Base-by-base conservation (phyloP, 2,329 filamentous ascomycete species). In the Penicillium frequentans region DNA sequence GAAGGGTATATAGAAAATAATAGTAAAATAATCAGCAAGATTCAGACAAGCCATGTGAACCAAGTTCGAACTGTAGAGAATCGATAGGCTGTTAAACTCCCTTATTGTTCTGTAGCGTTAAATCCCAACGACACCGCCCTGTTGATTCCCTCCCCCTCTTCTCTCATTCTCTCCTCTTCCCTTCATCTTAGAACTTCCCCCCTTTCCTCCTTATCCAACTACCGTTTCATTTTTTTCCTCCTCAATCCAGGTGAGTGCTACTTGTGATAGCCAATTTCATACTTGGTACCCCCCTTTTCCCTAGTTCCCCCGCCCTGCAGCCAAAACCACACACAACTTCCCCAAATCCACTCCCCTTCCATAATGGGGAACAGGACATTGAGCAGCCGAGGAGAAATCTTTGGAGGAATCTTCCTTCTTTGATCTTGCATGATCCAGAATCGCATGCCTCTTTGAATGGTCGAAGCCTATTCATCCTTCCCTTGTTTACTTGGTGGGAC, bases 41-140 rank as follows among this genome's bases (percentile, higher is more conserved):
- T 55, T 44, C n/a, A n/a, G 16, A 44, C 4, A 16, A 19, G 33
- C 24, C 33, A 26, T 43, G 44, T 43, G 37, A 26, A 45, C 26
- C 16, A 21, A 35, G 7, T 9, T 16, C 23, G 26, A 43, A 44
- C 13, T 39, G 13, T n/a, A 51, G 24, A 24, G 11, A 43, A 23
- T 35, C 21, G 23, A 45, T 52, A 23, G 24, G 50, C n/a, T 26
- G n/a, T 33, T 16, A 24, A 35, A 46, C 23, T 45, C 43, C 43
- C 48, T 35, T 26, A 7, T 26, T 49, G 47, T 19, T 49, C 47
- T 33, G 55, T 56, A 58, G 51, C 53, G 47, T 57, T 62, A 66
- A 66, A 64, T 66, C 64, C 64, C 64, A 67, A 66, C 64, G 54
- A 64, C 63, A 64, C 64, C 65, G 62, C 60, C 62, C 62, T 66